A percentile compares a stretch with the other conserved stretches of the same genome.
Conservation (phyloP, 192 early-diverging fungal species). For the Backusella westeae region DNA sequence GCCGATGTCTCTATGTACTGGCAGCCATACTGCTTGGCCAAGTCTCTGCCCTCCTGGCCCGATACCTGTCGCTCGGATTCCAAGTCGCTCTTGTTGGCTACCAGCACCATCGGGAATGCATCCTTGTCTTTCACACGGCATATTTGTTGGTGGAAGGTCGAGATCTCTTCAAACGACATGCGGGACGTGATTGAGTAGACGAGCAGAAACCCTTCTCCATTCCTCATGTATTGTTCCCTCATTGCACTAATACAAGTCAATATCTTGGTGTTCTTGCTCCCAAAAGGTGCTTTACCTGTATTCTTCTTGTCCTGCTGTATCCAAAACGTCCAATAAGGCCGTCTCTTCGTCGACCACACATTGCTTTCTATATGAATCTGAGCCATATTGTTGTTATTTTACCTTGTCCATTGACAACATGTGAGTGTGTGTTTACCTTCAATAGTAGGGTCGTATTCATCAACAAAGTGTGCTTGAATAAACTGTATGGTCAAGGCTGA, state of each 20-base stretch:
- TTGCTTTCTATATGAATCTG: conserved; percentile 97
- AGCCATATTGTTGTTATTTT: no score
- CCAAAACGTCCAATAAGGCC: conserved; percentile 89
- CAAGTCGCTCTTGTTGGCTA: conserved; percentile 94
- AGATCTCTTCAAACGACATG: conserved; percentile 89
- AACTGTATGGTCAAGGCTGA: conserved; percentile 83
- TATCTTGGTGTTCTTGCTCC: no score
- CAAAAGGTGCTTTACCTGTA: conserved; percentile 58
- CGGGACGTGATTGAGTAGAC: conserved; percentile 93
- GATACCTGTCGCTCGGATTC: conserved; percentile 82
- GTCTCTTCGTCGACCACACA: conserved; percentile 88
- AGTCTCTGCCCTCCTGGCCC: conserved; percentile 76
- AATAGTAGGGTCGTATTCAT: conserved; percentile 96
- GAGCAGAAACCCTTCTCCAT: conserved; percentile 93
- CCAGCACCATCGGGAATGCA: conserved; percentile 84
- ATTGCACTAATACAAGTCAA: conserved; percentile 50
- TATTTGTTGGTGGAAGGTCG: conserved; percentile 91
- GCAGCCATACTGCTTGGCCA: conserved; percentile 74
- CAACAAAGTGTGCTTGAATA: conserved; percentile 79
- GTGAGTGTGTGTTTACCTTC: conserved; percentile 55
- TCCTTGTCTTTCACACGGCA: conserved; percentile 94
- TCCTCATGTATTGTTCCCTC: conserved; percentile 96
- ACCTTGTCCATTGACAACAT: no score
- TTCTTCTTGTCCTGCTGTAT: conserved; percentile 96
- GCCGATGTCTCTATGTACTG: conserved; percentile 89